Conservation (phyloP, 495 filamentous ascomycete species). For the Oidiodendron maius region DNA sequence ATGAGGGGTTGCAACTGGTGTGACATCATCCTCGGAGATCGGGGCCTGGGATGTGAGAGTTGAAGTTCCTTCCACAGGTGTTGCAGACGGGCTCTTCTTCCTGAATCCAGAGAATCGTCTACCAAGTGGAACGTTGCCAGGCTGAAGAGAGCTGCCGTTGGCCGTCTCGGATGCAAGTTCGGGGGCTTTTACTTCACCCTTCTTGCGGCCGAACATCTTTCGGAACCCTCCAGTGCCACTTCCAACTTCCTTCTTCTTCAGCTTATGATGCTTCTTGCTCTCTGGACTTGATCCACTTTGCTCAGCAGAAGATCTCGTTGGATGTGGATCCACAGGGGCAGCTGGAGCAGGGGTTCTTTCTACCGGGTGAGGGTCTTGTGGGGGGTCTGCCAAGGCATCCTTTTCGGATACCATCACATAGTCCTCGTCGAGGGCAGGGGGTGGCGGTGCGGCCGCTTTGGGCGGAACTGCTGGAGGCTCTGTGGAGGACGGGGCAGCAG, state of each 20-base stretch:
- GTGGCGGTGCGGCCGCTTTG: conserved; percentile 11
- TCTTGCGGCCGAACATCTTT: conserved; percentile 60
- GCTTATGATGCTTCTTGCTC: conserved; percentile 43
- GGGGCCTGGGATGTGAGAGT: conserved; percentile 3
- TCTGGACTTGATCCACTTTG: conserved; percentile 36
- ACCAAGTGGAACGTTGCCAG: conserved; percentile 10
- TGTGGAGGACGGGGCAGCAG: conserved; percentile 11
- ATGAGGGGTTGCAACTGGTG: conserved; percentile 23
- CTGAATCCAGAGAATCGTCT: conserved; percentile 18
- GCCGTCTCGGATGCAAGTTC: conserved; percentile 38
- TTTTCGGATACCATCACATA: conserved; percentile 16
- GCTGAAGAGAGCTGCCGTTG: conserved; percentile 18
- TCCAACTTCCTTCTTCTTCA: conserved; percentile 43
- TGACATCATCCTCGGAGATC: conserved; percentile 21
- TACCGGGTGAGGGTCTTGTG: conserved; percentile 17
- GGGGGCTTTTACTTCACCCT: conserved; percentile 44
- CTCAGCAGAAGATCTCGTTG: conserved; percentile 30
- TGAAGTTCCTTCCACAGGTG: conserved; percentile 4
- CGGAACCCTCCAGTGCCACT: conserved; percentile 41
- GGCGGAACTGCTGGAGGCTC: conserved; percentile 13
- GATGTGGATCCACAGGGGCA: not conserved
- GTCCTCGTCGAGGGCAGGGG: conserved; percentile 10
- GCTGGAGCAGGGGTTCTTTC: conserved; percentile 4
- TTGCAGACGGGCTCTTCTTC: conserved; percentile 16
- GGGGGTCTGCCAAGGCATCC: conserved; percentile 12